phyloP scores from a whole-genome alignment of 139 green algal species.

The Volvox reticuliferus region DNA sequence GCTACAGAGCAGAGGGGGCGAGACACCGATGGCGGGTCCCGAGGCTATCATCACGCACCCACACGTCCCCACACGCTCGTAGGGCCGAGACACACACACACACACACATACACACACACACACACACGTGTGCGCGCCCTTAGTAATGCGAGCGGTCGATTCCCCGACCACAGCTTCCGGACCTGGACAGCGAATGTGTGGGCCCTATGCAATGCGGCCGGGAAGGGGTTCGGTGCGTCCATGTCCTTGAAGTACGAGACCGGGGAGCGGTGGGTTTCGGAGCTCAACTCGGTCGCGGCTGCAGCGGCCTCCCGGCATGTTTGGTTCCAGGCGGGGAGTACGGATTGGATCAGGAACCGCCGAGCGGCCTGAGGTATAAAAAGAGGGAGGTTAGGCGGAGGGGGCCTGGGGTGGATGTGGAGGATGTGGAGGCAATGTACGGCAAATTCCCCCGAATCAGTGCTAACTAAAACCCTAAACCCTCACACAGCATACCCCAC shows the following conservation, averaged over 20 bases:
- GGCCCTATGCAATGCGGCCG: slow-evolving; percentile 4
- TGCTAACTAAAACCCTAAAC: not conserved
- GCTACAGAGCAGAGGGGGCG: too few species aligned
- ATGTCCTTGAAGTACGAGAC: slow-evolving; percentile 53
- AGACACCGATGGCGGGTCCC: too few species aligned
- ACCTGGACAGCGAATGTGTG: slow-evolving; percentile 41
- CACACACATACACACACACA: too few species aligned
- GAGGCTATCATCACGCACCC: too few species aligned
- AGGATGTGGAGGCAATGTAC: not conserved
- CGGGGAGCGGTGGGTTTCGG: not conserved
- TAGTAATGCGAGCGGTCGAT: too few species aligned
- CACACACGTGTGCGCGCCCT: too few species aligned
- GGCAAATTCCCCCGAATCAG: not conserved
- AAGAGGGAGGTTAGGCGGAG: not conserved
- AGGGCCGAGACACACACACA: too few species aligned
- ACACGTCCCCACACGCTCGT: too few species aligned
- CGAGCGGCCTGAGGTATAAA: slow-evolving; percentile 30
- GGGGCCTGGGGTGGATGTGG: not conserved
- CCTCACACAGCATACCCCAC: too few species aligned
- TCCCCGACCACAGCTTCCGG: not conserved
- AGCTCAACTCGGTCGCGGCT: not conserved
- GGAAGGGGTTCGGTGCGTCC: slow-evolving; percentile 42
- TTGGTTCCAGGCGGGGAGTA: slow-evolving; percentile 59
- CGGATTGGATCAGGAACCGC: slow-evolving; percentile 14
- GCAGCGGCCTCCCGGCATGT: slow-evolving; percentile 32